Evolutionary conservation across 306 rosid genomes (phyloP), one percentile per base, ranked within the genome.

Genomic region (Delonix regia): DNA sequence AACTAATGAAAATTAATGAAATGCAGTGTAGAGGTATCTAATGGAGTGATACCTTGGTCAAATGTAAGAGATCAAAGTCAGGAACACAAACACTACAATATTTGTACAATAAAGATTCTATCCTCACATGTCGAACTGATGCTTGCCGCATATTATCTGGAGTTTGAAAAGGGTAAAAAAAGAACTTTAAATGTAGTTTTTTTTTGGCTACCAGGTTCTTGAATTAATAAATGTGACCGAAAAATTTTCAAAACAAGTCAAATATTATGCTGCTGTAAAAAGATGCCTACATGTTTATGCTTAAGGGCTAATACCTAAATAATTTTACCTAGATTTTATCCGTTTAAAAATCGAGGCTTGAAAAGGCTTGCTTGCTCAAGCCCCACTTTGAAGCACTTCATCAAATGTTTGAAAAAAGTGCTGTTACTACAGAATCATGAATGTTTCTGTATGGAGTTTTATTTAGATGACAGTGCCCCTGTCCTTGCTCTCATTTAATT

Each of bases 391-490:
- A 72, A 47, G 83, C 42, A 44, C 66, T 53, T 68, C 30, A 59
- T 27, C 57, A 30, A 48, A 24, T 25, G 69, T 68, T 57, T 73
- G 57, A 67, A 65, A 57, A 71, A 64, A 49, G 71, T 19, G 69
- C 68, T 74, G 88, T 72, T 81, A 52, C 60, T 7, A 71, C 52
- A 81, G 65, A 80, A 78, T 78, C 41, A 52, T 25, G 86, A 68
- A 75, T 71, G 71, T 79, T 73, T 65, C 19, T 30, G 55, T 15
- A 28, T 55, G 34, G 22, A 21, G 38, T 71, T 38, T 62, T 69
- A 56, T 69, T 84, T 88, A 88, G 71, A 91, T 89, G 36, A 78
- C 65, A 34, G 75, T 80, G 74, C 83, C 84, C 25, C 71, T 67
- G 55, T 80, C 82, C 36, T 79, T 77, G 45, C 76, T 72, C 19